Conservation (phyloP, 305 asterid genomes). For the Fraxinus paxiana region DNA sequence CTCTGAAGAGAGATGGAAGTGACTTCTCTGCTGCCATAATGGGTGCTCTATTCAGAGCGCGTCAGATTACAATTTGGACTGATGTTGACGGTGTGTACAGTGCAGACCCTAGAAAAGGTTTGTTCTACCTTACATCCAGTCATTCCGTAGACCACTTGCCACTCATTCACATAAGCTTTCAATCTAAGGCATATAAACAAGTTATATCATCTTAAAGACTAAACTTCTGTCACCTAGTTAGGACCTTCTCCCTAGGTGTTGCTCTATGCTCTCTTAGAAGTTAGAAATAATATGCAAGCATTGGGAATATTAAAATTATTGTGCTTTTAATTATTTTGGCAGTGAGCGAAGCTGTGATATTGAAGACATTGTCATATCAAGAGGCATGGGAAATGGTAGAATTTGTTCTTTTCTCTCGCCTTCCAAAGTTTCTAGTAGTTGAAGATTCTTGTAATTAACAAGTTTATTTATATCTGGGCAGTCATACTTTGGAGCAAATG, state of each 20-base stretch:
- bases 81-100: constrained; percentile 95
- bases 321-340: not conserved
- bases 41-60: constrained; percentile 1
- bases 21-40: not conserved
- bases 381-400: not conserved
- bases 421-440: not conserved
- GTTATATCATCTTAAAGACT: not conserved
- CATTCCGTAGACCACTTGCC: not conserved
- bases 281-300: not conserved
- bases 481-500: not conserved
- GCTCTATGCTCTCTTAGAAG: not conserved
- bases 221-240: not conserved
- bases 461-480: not conserved
- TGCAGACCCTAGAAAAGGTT: constrained; percentile 98
- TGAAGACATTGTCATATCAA: not conserved
- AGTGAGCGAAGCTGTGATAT: not conserved
- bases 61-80: constrained; percentile 94
- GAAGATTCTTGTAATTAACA: not conserved
- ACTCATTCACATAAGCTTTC: not conserved
- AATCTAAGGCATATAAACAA: not conserved
- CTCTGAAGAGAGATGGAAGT: not conserved
- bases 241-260: not conserved
- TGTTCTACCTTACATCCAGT: not conserved
- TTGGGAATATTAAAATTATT: not conserved
- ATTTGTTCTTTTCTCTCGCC: not conserved